Evolutionary conservation across 352 stramenopile genomes (phyloP).

Genomic region (Pythium phragmitis): DNA sequence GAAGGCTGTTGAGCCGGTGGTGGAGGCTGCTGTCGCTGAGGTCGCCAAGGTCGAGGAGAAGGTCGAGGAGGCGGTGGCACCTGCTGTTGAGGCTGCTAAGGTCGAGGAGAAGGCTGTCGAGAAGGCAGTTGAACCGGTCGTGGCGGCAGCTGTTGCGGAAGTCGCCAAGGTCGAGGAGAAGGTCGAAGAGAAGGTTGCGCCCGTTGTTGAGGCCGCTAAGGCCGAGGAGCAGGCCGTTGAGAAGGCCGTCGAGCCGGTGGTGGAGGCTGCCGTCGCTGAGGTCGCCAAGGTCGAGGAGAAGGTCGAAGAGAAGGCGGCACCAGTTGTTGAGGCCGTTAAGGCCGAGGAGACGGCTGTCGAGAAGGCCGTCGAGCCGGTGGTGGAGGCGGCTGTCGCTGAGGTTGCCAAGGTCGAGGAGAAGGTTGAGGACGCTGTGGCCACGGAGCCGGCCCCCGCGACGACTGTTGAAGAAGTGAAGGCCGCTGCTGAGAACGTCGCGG

Average conservation of each 20-base stretch:
- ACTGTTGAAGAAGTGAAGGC: constrained; percentile 23
- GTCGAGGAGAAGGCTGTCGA: constrained; percentile 24
- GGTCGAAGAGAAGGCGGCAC: neutral
- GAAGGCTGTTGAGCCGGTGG: neutral
- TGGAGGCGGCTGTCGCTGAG: neutral
- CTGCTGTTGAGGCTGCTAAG: constrained; percentile 14
- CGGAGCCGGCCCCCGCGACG: neutral
- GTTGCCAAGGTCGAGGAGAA: constrained; percentile 31
- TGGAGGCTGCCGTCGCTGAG: neutral
- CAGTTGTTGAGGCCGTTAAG: constrained; percentile 14
- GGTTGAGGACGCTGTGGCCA: neutral
- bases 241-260: neutral
- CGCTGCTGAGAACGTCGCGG: constrained; percentile 18
- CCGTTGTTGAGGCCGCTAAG: constrained; percentile 15
- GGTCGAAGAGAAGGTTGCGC: neutral
- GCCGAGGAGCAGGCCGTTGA: constrained; percentile 23
- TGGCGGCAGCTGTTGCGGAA: neutral
- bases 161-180: constrained; percentile 17
- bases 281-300: constrained; percentile 17
- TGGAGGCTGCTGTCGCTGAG: neutral
- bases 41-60: constrained; percentile 16
- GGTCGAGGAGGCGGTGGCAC: constrained; percentile 1
- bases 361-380: neutral
- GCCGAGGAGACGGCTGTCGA: constrained; percentile 24
- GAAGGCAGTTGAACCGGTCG: neutral